Percentiles rank a stretch among this genome's conserved stretches.
Evolutionary conservation across 768 basidiomycete genomes (phyloP).

Genomic region (Rhizopogon vesiculosus): DNA sequence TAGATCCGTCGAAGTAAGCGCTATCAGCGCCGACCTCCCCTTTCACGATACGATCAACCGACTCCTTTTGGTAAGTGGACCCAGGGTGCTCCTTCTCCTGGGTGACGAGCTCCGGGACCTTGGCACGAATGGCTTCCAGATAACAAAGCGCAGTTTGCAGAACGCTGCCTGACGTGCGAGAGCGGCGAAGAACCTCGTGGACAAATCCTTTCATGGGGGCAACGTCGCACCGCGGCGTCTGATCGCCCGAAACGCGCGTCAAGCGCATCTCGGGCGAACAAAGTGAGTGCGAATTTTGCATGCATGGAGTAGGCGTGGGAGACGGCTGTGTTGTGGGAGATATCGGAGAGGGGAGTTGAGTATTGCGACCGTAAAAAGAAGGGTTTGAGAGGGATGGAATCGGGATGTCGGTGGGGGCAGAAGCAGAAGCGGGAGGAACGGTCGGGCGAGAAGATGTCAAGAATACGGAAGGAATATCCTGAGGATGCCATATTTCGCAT

Average conservation of each 20-base stretch:
- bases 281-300: constrained; percentile 21
- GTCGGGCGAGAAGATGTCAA: constrained; percentile 30
- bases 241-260: constrained; percentile 10
- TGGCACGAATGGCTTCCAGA: constrained; percentile 73
- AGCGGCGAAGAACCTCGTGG: constrained; percentile 83
- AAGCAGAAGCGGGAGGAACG: constrained; percentile 10
- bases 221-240: constrained; percentile 27
- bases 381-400: neutral
- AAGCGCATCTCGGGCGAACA: constrained; percentile 11
- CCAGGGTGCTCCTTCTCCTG: constrained; percentile 45
- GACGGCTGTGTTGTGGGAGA: constrained; percentile 43
- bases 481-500: constrained; percentile 76
- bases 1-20: constrained; percentile 24
- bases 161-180: constrained; percentile 77
- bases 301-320: constrained; percentile 23
- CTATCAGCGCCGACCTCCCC: constrained; percentile 38
- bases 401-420: constrained; percentile 6
- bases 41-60: constrained; percentile 36
- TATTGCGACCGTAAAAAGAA: constrained; percentile 24
- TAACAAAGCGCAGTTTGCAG: constrained; percentile 88
- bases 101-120: constrained; percentile 57
- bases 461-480: constrained; percentile 65
- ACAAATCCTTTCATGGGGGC: constrained; percentile 75
- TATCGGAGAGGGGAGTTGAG: constrained; percentile 48
- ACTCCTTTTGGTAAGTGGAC: constrained; percentile 35